Base-by-base conservation (phyloP, 352 stramenopile genomes). In the Pilasporangium apinafurcum region DNA sequence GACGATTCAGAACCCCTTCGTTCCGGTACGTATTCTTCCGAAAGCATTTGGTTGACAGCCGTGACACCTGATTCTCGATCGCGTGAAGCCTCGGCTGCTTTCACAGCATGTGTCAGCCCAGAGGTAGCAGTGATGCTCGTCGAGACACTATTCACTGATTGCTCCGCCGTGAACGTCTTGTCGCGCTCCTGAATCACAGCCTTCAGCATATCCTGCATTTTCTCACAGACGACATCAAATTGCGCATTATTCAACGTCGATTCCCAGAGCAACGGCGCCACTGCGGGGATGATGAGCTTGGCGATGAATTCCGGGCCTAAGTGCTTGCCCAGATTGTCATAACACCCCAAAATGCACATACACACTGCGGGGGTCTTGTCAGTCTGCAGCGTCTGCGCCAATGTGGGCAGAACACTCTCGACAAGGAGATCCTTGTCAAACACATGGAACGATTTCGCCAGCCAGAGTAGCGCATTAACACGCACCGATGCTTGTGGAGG, bases 121-220 rank as follows among this genome's bases (percentile, higher is more conserved):
- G 78, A 78, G 16, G 71, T 59, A 8, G 66, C 66, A 9, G 73
- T 74, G 24, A 80, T 81, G 14, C 59, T 62, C 6, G 70, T 81
- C 16, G 64, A 69, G n/a, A 87, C 70, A 10, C 43, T 69, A 30
- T 69, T 67, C 16, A 93, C 71, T 9, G 78, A 88, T 28, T 53
- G 77, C 49, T 89, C 69, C 4, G 78, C 79, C 29, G 52, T 68
- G 22, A 94, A 88, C 14, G 65, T 58, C 62, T 91, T 92, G 51
- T 94, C 82, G 18, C 82, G 72, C 30, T 91, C 79, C 13, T 36
- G 63, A 38, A 94, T 92, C 37, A 94, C 80, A 35, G 68, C 62
- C 52, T 94, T 91, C n/a, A 94, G 62, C 82, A 94, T 94, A 24
- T 90, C 72, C 47, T 94, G 78, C 51, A 94, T 80, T 44, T 90